Evolutionary conservation across 225 moss, liverwort and hornwort species (phyloP).

Genomic region (Polytrichum formosum): DNA sequence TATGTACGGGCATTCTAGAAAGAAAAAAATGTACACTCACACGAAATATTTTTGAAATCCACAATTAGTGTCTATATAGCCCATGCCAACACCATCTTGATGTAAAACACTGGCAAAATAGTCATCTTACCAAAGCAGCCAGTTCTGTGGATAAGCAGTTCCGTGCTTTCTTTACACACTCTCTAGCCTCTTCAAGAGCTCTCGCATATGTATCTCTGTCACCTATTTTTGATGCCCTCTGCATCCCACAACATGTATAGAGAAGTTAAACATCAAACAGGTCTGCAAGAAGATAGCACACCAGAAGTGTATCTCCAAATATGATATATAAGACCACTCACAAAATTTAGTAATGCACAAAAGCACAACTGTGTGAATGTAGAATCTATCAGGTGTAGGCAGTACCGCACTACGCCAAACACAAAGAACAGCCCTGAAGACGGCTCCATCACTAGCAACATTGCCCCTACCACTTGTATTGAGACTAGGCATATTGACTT

Average conservation of each 20-base stretch:
- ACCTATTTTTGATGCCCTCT: slow-evolving; percentile 19
- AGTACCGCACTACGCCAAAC: slow-evolving; percentile 62
- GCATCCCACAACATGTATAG: slow-evolving; percentile 19
- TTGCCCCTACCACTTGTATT: slow-evolving; percentile 88
- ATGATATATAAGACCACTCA: too few relatives aligned
- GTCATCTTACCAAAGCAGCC: slow-evolving; percentile 71
- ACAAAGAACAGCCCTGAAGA: slow-evolving; percentile 92
- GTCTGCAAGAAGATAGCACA: too few relatives aligned
- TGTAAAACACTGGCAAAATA: too few relatives aligned
- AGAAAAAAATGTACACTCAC: background rate
- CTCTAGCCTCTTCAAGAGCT: slow-evolving; percentile 61
- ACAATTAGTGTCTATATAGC: too few relatives aligned
- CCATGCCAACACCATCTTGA: too few relatives aligned
- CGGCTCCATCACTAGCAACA: slow-evolving; percentile 97
- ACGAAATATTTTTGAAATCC: too few relatives aligned
- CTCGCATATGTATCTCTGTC: slow-evolving; percentile 12
- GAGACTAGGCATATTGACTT: slow-evolving; percentile 79
- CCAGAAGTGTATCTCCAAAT: too few relatives aligned
- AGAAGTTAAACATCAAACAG: slow-evolving; percentile 1
- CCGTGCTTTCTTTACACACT: slow-evolving; percentile 77
- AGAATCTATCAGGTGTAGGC: slow-evolving; percentile 2
- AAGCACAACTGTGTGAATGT: too few relatives aligned
- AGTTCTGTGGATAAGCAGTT: slow-evolving; percentile 94
- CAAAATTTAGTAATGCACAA: too few relatives aligned
- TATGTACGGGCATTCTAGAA: background rate